A percentile compares a stretch with the other conserved stretches of the same genome.
Evolutionary conservation across 371 early-diverging fungal genomes (phyloP).

Genomic region (Encephalitozoon romaleae): DNA sequence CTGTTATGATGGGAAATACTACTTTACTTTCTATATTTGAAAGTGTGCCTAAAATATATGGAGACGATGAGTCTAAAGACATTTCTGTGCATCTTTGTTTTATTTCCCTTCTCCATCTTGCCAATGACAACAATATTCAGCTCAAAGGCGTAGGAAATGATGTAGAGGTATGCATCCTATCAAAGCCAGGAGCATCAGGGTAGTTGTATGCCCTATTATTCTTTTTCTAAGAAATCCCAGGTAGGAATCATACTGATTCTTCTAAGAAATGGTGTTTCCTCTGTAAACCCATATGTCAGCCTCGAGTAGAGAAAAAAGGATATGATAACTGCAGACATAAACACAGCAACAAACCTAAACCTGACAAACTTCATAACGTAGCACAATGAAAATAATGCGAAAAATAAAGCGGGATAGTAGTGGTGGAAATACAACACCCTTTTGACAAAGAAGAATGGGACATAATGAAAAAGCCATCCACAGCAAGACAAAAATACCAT

Average conservation of each 20-base stretch:
- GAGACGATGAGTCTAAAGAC: slow-evolving; percentile 47
- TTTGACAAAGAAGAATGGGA: slow-evolving; percentile 83
- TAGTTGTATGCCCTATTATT: not conserved
- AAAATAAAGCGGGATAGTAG: slow-evolving; percentile 86
- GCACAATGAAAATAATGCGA: slow-evolving; percentile 64
- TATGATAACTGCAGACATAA: not conserved
- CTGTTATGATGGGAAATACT: not conserved
- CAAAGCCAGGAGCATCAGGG: not conserved
- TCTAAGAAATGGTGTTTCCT: slow-evolving; percentile 1
- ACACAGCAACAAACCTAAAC: slow-evolving; percentile 5
- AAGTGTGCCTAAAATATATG: slow-evolving; percentile 26
- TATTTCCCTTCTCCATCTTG: slow-evolving; percentile 59
- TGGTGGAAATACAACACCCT: slow-evolving; percentile 90
- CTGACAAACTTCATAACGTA: not conserved
- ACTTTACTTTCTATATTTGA: slow-evolving; percentile 13
- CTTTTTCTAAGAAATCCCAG: slow-evolving; percentile 49
- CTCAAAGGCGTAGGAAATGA: not conserved
- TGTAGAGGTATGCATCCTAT: not conserved
- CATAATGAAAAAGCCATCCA: slow-evolving; percentile 79
- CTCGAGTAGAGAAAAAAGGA: slow-evolving; percentile 36
- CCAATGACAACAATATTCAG: slow-evolving; percentile 56
- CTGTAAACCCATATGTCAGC: slow-evolving; percentile 48
- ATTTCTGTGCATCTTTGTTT: slow-evolving; percentile 59
- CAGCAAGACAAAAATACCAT: slow-evolving; percentile 63
- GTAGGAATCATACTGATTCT: slow-evolving; percentile 32